A percentile compares a stretch with the other conserved stretches of the same genome.
Conservation (phyloP, 1,139 yeast genomes). For the Kazachstania sp. region DNA sequence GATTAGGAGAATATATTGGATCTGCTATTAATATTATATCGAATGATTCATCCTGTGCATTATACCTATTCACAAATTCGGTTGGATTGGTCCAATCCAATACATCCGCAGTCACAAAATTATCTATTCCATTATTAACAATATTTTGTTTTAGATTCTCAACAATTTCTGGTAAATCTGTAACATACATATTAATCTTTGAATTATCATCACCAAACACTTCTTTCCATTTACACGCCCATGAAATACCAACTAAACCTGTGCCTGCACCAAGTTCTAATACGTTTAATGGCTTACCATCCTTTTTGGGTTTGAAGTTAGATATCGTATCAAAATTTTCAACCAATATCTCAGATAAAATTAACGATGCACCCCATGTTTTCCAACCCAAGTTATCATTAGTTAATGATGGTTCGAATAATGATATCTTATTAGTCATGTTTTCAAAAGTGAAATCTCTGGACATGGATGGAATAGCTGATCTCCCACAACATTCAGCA, state of each 20-base stretch:
- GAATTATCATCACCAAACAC: constrained; percentile 31
- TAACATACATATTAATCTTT: constrained; percentile 42
- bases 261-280: constrained; percentile 92
- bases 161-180: constrained; percentile 74
- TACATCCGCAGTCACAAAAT: constrained; percentile 37
- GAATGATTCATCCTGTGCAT: constrained; percentile 32
- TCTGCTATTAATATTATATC: constrained; percentile 69
- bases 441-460: constrained; percentile 40
- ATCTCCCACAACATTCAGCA: constrained; percentile 78
- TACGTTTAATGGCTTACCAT: constrained; percentile 30
- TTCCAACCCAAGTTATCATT: constrained; percentile 82
- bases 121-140: constrained; percentile 38
- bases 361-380: constrained; percentile 90
- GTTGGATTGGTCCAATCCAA: constrained; percentile 72
- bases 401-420: constrained; percentile 80
- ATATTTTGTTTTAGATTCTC: constrained; percentile 58
- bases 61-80: constrained; percentile 31
- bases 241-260: constrained; percentile 74
- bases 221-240: constrained; percentile 32
- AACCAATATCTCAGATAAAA: constrained; percentile 46
- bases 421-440: constrained; percentile 33
- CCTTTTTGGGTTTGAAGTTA: neutral
- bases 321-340: constrained; percentile 7
- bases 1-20: constrained; percentile 77
- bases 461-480: constrained; percentile 68